A percentile compares a stretch with the other conserved stretches of the same genome.
phyloP scores from a whole-genome alignment of 352 stramenopile genomes.

The Globisporangium orthogonon region DNA sequence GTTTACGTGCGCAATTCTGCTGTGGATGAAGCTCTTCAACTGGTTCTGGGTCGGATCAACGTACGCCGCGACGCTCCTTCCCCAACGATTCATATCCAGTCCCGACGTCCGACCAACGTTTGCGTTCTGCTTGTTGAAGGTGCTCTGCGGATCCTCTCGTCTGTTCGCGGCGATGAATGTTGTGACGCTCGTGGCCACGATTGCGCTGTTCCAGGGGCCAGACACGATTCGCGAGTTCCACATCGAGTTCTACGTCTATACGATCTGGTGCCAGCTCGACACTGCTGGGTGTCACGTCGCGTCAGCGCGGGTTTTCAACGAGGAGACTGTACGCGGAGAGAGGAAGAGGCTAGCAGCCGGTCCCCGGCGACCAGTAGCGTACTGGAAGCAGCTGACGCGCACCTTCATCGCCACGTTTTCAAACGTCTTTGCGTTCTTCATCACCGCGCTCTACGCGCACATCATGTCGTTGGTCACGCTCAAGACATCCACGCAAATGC shows the following conservation, averaged over 20 bases:
- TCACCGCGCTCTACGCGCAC: slow-evolving; percentile 7
- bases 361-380: neutral
- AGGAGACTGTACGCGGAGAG: slow-evolving; percentile 1
- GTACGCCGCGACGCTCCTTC: slow-evolving; percentile 4
- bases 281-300: neutral
- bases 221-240: neutral
- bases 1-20: slow-evolving; percentile 1
- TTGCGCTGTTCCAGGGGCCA: neutral
- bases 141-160: neutral
- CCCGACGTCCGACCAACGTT: neutral
- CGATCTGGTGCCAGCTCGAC: slow-evolving; percentile 1
- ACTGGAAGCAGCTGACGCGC: slow-evolving; percentile 7
- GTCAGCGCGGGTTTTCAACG: neutral
- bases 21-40: slow-evolving; percentile 5
- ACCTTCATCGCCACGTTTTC: neutral
- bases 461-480: neutral
- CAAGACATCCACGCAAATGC: neutral
- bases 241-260: slow-evolving; percentile 2
- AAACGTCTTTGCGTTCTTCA: neutral
- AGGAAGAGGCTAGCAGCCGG: neutral
- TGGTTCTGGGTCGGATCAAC: slow-evolving; percentile 2
- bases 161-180: neutral
- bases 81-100: neutral
- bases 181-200: neutral
- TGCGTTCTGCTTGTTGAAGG: slow-evolving; percentile 6